Conservation (phyloP, 106 monocot species). For the Hemerocallis citrina region DNA sequence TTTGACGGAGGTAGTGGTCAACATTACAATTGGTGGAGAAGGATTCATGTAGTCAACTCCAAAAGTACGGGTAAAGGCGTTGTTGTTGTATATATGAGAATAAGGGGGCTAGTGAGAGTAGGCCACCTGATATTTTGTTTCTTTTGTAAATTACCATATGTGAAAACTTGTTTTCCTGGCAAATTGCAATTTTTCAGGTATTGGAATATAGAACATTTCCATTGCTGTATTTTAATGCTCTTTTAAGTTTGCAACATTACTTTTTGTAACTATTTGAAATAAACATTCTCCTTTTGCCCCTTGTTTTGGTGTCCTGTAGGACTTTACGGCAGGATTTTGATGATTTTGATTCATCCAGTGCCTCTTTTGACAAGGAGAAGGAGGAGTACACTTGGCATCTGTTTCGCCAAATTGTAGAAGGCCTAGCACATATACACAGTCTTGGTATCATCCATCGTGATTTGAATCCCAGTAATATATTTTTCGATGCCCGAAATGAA, state of each 20-base stretch:
- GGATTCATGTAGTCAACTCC: no score
- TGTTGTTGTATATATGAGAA: no score
- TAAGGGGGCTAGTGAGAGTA: no score
- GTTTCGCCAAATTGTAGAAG: constrained; percentile 99
- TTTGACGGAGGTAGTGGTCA: no score
- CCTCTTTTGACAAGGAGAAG: constrained; percentile 61
- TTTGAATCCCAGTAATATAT: constrained; percentile 93
- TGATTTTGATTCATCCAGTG: constrained; percentile 53
- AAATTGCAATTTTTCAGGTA: no score
- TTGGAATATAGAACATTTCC: no score
- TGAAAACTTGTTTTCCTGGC: no score
- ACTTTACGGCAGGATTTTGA: constrained; percentile 88
- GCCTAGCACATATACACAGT: constrained; percentile 91
- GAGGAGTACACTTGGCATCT: constrained; percentile 56
- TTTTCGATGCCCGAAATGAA: constrained; percentile 97
- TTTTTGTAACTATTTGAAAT: neutral
- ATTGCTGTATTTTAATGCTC: neutral
- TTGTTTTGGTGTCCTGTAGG: constrained; percentile 30
- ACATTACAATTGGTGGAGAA: no score
- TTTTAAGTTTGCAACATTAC: no score
- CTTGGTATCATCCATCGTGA: constrained; percentile 98
- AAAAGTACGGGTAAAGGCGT: no score
- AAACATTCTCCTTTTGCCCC: neutral
- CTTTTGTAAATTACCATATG: no score
- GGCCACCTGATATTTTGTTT: no score